A percentile compares a stretch with the other conserved stretches of the same genome.
Conservation (phyloP, 768 basidiomycete genomes). For the Pisolithus microcarpus region DNA sequence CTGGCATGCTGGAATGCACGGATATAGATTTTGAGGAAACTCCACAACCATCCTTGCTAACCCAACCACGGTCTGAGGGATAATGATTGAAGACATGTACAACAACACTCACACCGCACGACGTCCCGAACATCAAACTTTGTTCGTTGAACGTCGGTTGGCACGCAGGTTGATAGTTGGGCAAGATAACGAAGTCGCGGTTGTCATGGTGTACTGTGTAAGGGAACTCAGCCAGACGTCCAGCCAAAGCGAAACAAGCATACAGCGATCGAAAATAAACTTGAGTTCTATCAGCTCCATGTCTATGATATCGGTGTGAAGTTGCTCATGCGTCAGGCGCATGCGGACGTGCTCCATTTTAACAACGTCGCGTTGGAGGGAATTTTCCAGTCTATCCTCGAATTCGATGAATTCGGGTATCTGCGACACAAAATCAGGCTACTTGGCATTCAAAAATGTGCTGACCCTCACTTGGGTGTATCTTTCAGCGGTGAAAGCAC, state of each 20-base stretch:
- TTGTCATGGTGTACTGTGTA: slow-evolving; percentile 74
- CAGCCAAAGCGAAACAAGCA: slow-evolving; percentile 16
- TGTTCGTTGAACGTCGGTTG: slow-evolving; percentile 54
- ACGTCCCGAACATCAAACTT: slow-evolving; percentile 56
- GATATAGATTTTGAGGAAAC: slow-evolving; percentile 73
- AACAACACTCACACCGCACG: slow-evolving; percentile 50
- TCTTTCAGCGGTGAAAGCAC: slow-evolving; percentile 73
- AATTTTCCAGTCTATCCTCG: slow-evolving; percentile 75
- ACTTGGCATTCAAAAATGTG: not conserved
- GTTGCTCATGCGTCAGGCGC: slow-evolving; percentile 67
- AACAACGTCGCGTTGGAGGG: slow-evolving; percentile 74
- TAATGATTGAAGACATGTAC: not conserved
- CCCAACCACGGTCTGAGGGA: not conserved
- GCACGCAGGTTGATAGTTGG: slow-evolving; percentile 65
- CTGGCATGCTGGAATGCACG: slow-evolving; percentile 70
- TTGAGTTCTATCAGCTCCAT: slow-evolving; percentile 81
- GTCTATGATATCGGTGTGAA: slow-evolving; percentile 66
- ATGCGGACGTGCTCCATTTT: slow-evolving; percentile 83
- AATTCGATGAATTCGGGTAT: slow-evolving; percentile 81
- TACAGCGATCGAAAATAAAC: slow-evolving; percentile 72
- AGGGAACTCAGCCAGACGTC: slow-evolving; percentile 5
- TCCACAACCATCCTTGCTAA: slow-evolving; percentile 65
- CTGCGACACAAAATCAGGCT: slow-evolving; percentile 27
- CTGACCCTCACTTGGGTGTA: slow-evolving; percentile 59
- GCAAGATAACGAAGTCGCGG: slow-evolving; percentile 73